Percentiles rank a stretch among this genome's conserved stretches.
phyloP scores from a whole-genome alignment of 805 yeast species.

The Metschnikowia arizonensis region DNA sequence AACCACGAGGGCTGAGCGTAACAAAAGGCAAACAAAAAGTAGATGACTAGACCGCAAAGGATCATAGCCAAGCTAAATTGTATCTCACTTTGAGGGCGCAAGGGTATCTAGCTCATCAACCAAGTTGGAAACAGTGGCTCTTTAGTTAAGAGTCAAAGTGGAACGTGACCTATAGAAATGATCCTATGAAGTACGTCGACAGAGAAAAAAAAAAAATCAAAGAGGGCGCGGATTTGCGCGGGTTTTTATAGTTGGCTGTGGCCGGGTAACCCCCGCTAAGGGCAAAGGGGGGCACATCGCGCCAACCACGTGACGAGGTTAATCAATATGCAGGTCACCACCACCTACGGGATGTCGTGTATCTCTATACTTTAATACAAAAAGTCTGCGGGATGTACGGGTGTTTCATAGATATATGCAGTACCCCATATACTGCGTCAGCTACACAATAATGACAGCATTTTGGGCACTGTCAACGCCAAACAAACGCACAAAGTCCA shows the following conservation, averaged over 20 bases:
- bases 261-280: constrained; percentile 15
- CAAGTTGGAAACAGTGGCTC: constrained; percentile 99
- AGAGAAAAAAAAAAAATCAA: constrained; percentile 45
- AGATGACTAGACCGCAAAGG: constrained; percentile 90
- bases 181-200: constrained; percentile 99
- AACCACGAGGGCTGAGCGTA: constrained; percentile 8
- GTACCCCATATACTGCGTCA: not conserved
- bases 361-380: too few species aligned
- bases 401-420: too few species aligned
- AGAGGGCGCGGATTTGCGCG: constrained; percentile 5
- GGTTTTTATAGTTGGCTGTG: constrained; percentile 13
- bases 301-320: not conserved
- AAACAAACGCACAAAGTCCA: constrained; percentile 43
- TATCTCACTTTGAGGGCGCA: constrained; percentile 86
- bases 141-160: constrained; percentile 93
- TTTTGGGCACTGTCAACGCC: constrained; percentile 29
- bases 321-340: too few species aligned
- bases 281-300: constrained; percentile 1
- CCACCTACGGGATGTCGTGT: not conserved
- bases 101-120: constrained; percentile 91
- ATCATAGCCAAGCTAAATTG: constrained; percentile 74
- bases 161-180: constrained; percentile 87
- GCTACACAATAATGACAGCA: constrained; percentile 6
- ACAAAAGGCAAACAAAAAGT: constrained; percentile 45
- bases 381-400: too few species aligned